Conservation (phyloP, 2,329 filamentous ascomycete genomes). For the Colletotrichum sansevieriae region DNA sequence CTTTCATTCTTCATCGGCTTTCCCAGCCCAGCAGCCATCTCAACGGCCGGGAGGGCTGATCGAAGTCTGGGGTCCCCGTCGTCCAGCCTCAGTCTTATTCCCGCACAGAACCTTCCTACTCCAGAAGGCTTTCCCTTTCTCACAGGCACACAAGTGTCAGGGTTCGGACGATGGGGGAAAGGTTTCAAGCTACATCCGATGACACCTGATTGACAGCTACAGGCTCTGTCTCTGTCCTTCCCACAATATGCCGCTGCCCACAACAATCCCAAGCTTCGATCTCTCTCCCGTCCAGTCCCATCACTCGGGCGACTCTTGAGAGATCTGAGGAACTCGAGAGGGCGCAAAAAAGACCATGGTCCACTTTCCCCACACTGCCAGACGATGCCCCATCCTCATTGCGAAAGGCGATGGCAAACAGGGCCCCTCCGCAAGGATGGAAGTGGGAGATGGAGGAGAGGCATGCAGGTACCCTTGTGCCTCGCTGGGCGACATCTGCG, state of each 20-base stretch:
- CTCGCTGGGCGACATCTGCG: too few species aligned
- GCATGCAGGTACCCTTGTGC: constrained; percentile 12
- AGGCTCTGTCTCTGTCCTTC: constrained; percentile 5
- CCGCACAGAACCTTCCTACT: background rate
- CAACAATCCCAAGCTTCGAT: constrained; percentile 7
- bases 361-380: background rate
- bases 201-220: constrained; percentile 22
- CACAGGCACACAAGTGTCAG: background rate
- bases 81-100: too few species aligned
- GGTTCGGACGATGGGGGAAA: constrained; percentile 1
- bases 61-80: too few species aligned
- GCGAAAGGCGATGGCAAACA: constrained; percentile 24
- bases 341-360: too few species aligned
- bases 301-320: background rate
- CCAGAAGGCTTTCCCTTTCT: background rate
- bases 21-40: background rate
- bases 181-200: constrained; percentile 16
- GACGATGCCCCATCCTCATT: constrained; percentile 20
- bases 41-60: background rate
- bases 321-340: too few species aligned
- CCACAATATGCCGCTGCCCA: background rate
- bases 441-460: background rate
- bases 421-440: background rate
- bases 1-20: background rate
- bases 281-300: background rate